Evolutionary conservation across 2,329 filamentous ascomycete species (phyloP).

Genomic region (Didymella pinodella): DNA sequence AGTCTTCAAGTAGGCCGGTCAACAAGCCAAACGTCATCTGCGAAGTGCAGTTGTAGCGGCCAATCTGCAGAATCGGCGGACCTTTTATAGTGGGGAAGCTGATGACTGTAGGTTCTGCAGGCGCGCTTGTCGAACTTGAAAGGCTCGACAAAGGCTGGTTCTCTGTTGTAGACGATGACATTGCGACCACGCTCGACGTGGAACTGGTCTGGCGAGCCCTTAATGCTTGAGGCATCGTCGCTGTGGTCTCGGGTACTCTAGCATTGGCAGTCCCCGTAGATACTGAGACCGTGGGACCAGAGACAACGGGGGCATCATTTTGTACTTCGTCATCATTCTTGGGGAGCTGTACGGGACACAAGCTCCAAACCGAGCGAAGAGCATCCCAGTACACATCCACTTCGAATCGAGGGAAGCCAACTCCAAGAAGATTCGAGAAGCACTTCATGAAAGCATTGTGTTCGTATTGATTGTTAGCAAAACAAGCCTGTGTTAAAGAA

Average conservation of each 20-base stretch:
- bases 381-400: constrained; percentile 72
- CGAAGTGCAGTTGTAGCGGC: constrained; percentile 62
- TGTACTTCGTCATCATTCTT: constrained; percentile 20
- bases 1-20: constrained; percentile 59
- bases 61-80: constrained; percentile 55
- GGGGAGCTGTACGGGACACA: constrained; percentile 67
- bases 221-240: constrained; percentile 6
- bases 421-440: constrained; percentile 68
- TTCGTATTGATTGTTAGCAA: constrained; percentile 62
- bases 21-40: constrained; percentile 61
- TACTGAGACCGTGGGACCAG: constrained; percentile 23
- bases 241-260: constrained; percentile 23
- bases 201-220: constrained; percentile 5
- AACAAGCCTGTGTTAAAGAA: constrained; percentile 66
- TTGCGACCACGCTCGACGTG: background rate
- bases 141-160: background rate
- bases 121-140: constrained; percentile 9
- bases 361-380: constrained; percentile 61
- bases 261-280: constrained; percentile 31
- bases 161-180: background rate
- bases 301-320: constrained; percentile 18
- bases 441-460: constrained; percentile 61
- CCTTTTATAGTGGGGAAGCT: constrained; percentile 32
- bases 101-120: constrained; percentile 27
- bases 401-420: constrained; percentile 66